Percentiles rank a stretch among this genome's conserved stretches.
Evolutionary conservation across 805 yeast species (phyloP).

Genomic region (Starmerella riodocensis): DNA sequence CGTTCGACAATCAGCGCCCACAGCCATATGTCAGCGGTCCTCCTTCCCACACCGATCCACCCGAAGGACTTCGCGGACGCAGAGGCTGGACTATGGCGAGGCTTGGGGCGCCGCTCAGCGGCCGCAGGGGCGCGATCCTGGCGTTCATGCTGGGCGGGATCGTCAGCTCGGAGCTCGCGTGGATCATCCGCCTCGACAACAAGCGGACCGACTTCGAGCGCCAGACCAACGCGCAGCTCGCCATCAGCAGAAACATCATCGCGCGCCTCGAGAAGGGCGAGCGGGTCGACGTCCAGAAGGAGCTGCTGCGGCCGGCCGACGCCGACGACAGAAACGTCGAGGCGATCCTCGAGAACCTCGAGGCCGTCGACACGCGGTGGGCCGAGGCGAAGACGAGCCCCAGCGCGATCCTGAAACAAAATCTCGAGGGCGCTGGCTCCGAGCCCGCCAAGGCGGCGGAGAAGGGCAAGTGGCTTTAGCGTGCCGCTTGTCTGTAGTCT

Average conservation of each 20-base stretch:
- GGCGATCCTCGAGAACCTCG: conserved; percentile 22
- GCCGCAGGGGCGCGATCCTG: not conserved
- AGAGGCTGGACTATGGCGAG: too few relatives aligned
- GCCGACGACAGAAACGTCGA: conserved; percentile 17
- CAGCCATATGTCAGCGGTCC: too few relatives aligned
- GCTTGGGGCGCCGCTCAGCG: not conserved
- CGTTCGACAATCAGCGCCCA: too few relatives aligned
- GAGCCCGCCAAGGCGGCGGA: not conserved
- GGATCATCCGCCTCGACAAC: conserved; percentile 34
- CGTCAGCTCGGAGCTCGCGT: conserved; percentile 37
- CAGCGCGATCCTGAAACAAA: not conserved
- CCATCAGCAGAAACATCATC: conserved; percentile 31
- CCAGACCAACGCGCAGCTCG: conserved; percentile 30
- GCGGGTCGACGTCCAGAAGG: conserved; percentile 33
- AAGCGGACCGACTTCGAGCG: conserved; percentile 31
- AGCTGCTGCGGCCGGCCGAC: conserved; percentile 25
- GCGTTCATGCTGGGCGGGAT: conserved; percentile 30
- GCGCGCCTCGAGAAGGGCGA: conserved; percentile 30
- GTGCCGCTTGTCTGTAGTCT: not conserved
- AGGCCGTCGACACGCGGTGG: conserved; percentile 23
- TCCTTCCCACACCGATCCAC: too few relatives aligned
- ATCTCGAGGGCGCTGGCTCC: not conserved
- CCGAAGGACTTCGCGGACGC: too few relatives aligned
- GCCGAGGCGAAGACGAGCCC: conserved; percentile 9
- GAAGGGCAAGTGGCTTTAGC: conserved; percentile 1